A percentile compares a stretch with the other conserved stretches of the same genome.
phyloP scores from a whole-genome alignment of 768 basidiomycete species.

The Hirschioporus abietinus region DNA sequence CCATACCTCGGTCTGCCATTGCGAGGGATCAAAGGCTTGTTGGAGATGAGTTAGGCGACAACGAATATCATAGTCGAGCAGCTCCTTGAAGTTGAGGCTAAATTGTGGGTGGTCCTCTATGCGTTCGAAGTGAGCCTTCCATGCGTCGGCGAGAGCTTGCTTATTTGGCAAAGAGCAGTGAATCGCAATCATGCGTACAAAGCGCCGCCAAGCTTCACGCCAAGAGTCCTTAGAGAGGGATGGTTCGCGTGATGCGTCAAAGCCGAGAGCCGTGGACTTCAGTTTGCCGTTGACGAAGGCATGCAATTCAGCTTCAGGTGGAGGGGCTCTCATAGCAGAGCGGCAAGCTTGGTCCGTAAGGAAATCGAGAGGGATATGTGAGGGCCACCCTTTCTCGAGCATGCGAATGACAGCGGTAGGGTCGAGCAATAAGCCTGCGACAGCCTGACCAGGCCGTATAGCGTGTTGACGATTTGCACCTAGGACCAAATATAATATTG shows the following conservation, averaged over 20 bases:
- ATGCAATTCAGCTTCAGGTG: conserved; percentile 51
- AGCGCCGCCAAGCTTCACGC: not conserved
- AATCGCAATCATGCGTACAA: not conserved
- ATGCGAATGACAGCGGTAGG: too few species aligned
- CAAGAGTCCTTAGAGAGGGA: not conserved
- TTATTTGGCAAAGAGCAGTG: not conserved
- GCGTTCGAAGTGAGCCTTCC: not conserved
- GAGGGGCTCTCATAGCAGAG: not conserved
- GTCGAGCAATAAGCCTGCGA: too few species aligned
- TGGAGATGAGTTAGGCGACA: not conserved
- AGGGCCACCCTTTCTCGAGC: too few species aligned
- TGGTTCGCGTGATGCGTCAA: not conserved
- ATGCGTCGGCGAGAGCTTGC: not conserved
- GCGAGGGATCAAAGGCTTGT: not conserved
- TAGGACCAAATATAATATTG: too few species aligned
- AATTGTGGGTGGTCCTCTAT: not conserved
- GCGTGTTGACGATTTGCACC: too few species aligned
- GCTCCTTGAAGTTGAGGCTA: not conserved
- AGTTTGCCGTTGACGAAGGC: conserved; percentile 44
- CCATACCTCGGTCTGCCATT: not conserved
- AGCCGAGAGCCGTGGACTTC: not conserved
- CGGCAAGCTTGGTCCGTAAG: not conserved
- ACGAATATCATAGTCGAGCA: not conserved
- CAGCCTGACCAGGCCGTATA: too few species aligned
- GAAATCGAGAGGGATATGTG: not conserved